Evolutionary conservation across 768 basidiomycete species (phyloP).

Genomic region (Lentinula edodes): DNA sequence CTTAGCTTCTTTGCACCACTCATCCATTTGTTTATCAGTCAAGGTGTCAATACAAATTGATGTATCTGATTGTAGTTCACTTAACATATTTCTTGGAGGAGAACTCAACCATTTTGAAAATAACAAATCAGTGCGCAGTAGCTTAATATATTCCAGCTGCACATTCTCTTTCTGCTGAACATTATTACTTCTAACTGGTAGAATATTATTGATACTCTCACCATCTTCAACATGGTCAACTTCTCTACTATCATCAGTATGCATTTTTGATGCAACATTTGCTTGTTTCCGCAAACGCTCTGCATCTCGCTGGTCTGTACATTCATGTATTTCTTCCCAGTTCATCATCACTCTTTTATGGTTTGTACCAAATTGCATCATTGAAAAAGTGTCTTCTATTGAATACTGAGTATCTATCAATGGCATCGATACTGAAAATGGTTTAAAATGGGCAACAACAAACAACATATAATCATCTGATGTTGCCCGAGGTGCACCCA

Average conservation of each 20-base stretch:
- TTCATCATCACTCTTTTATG: constrained; percentile 17
- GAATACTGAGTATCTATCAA: too few relatives aligned
- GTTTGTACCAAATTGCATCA: not conserved
- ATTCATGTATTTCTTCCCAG: constrained; percentile 28
- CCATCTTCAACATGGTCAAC: not conserved
- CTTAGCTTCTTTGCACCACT: too few relatives aligned
- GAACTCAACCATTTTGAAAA: not conserved
- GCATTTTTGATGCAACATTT: not conserved
- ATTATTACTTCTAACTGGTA: too few relatives aligned
- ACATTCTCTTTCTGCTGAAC: too few relatives aligned
- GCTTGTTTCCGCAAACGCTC: constrained; percentile 15
- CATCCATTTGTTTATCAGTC: too few relatives aligned
- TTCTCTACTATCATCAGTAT: too few relatives aligned
- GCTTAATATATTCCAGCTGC: too few relatives aligned
- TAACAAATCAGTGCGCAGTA: too few relatives aligned
- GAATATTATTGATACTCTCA: too few relatives aligned
- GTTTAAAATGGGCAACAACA: constrained; percentile 16
- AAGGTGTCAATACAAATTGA: too few relatives aligned
- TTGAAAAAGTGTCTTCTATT: not conserved
- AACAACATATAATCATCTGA: constrained; percentile 5
- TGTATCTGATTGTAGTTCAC: too few relatives aligned
- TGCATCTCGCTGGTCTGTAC: constrained; percentile 27
- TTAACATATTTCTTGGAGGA: too few relatives aligned
- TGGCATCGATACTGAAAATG: constrained; percentile 6
- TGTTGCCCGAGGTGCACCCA: not conserved